Evolutionary conservation across 2,329 filamentous ascomycete genomes (phyloP), one percentile per base, ranked within the genome.

Genomic region (Neofusicoccum ribis): DNA sequence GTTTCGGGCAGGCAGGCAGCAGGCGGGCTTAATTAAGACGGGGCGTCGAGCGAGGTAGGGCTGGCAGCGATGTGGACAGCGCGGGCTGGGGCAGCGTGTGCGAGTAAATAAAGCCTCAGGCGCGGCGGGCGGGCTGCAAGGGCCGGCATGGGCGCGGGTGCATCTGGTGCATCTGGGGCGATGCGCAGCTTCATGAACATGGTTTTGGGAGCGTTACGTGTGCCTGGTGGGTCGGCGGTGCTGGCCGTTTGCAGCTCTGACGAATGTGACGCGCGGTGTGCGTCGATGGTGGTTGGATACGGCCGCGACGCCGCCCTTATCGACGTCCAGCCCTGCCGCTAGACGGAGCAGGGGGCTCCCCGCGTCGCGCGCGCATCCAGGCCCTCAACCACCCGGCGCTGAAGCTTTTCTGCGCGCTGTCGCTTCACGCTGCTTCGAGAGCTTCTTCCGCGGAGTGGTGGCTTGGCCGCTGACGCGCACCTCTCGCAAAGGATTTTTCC

Each of bases 251-350:
- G 43, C 43, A 39, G 56, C 43, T 60, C 43, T 60, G 56, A 60
- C 56, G 56, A 60, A 60, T 60, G 56, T 60, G 56, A 60, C 56
- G 56, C 56, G 56, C 43, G 56, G 56, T 60, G 56, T 49, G 56
- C 43, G 56, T 43, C 34, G 56, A 60, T 27, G 56, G 56, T 47
- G 31, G 54, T 36, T 43, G 31, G 56, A 39, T 39, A 11, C 9
- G 37, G 27, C 27, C 37, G 9, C 37, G 43, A 47, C 15, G 27
- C 20, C 41, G 41, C 15, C 43, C 56, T 47, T 47, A 60, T 60
- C 56, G 56, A 27, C 46, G 17, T 6, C 15, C 15, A 11, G 41
- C 14, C 14, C 41, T n/a, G 6, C 14, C 14, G 41, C 41, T 6
- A n/a, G 3, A 11, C 43, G 14, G 15, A 12, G 43, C 43, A n/a